These are phyloP conservation scores for Cladosporium sp. DNA, from an alignment of 2,329 filamentous ascomycete genomes.

Conservation along the genomic window DNA sequence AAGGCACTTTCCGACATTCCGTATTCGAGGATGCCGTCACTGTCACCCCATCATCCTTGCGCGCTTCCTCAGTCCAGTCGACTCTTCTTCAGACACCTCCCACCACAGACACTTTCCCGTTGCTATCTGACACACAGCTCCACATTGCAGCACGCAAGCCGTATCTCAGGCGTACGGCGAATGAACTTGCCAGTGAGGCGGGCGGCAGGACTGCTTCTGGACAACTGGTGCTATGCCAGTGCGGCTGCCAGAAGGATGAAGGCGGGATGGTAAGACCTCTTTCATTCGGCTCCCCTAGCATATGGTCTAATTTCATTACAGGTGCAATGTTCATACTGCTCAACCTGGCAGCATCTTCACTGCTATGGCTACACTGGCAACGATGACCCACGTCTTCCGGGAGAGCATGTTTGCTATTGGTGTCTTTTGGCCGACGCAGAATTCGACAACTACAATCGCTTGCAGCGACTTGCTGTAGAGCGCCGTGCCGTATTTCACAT, in stretches of 20 bases:
- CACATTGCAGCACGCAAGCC: constrained; percentile 17
- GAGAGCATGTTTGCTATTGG: constrained; percentile 48
- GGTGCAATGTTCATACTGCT: constrained; percentile 48
- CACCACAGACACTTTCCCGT: constrained; percentile 14
- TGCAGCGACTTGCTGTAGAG: constrained; percentile 28
- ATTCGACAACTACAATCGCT: constrained; percentile 12
- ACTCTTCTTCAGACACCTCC: neutral
- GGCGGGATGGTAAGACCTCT: constrained; percentile 42
- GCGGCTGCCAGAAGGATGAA: constrained; percentile 42
- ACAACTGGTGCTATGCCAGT: constrained; percentile 42
- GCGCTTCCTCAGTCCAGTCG: neutral
- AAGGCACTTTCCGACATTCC: constrained; percentile 14
- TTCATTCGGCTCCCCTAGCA: neutral
- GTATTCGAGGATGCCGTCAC: constrained; percentile 3
- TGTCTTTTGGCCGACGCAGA: constrained; percentile 41
- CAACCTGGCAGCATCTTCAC: constrained; percentile 46
- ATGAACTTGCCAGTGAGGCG: constrained; percentile 21
- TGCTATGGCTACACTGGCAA: constrained; percentile 47
- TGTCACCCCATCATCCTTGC: constrained; percentile 13
- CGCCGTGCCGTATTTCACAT: constrained; percentile 31
- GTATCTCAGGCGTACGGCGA: constrained; percentile 24
- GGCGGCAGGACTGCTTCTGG: constrained; percentile 19
- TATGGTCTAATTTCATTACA: constrained; percentile 26
- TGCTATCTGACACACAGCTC: constrained; percentile 21
- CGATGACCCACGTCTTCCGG: constrained; percentile 42